Evolutionary conservation across 2,329 filamentous ascomycete species (phyloP), one percentile per base, ranked within the genome.

Genomic region (Beauveria sp.): DNA sequence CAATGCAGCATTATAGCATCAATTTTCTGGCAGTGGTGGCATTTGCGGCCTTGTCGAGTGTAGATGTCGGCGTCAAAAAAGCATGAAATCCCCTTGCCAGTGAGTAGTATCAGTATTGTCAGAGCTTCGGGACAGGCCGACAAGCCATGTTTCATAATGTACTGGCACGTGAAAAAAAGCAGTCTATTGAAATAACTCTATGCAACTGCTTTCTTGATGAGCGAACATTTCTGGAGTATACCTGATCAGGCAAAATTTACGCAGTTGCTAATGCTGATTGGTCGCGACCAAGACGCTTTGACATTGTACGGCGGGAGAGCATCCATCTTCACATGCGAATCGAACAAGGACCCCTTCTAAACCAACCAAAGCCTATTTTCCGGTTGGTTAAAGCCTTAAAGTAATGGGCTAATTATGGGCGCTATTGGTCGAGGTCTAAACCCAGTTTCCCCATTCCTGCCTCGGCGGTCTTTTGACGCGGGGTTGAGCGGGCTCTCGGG

Each of bases 401-500:
- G 34, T 9, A 14, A 24, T 22, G 14, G 34, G 34, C 34, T 37
- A 14, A 18, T 41, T n/a, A 28, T 18, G 22, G 28, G 14, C 9
- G 5, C 14, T 9, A 14, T 43, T 14, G 22, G 22, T 9, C 28
- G 16, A 22, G 22, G 12, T 10, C 8, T 37, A 40, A 3, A 34
- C n/a, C n/a, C n/a, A 14, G 6, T n/a, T 22, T 14, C 37, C 30
- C 40, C 48, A 34, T 53, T 26, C 6, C 26, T 59, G 41, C 57
- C 57, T 60, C 57, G 57, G 57, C 50, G 37, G n/a, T 41, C 28
- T 41, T 40, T 24, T 40, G 20, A 20, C 57, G 50, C 41, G 50
- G 50, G 57, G 56, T 28, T 54, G 57, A 48, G 26, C 57, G 57
- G 57, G 26, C 37, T 54, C 48, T 60, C 57, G 57, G 57, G 28